Evolutionary conservation across 208 protist genomes (phyloP).

Genomic region (Trypanosoma caninum): DNA sequence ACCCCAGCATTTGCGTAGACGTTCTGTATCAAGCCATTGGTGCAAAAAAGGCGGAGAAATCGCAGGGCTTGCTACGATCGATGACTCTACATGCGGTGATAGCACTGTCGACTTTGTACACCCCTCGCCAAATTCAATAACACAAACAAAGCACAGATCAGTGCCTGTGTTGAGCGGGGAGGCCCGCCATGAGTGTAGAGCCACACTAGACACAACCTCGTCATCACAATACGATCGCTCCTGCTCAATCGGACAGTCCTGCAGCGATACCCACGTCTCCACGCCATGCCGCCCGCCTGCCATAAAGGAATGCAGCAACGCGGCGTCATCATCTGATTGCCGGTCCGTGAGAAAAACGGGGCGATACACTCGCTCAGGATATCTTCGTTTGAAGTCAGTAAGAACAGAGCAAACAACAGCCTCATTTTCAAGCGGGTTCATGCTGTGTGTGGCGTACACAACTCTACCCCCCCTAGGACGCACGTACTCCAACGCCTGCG

Average conservation of each 20-base stretch:
- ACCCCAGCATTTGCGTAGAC: slow-evolving; percentile 12
- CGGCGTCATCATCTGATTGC: slow-evolving; percentile 6
- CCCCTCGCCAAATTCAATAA: slow-evolving; percentile 40
- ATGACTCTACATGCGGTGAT: neutral
- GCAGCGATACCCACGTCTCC: slow-evolving; percentile 46
- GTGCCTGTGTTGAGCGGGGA: slow-evolving; percentile 22
- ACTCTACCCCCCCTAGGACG: slow-evolving; percentile 46
- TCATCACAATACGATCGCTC: slow-evolving; percentile 27
- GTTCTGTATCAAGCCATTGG: slow-evolving; percentile 12
- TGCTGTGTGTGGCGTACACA: slow-evolving; percentile 91
- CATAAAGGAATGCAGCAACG: slow-evolving; percentile 18
- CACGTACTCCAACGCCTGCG: slow-evolving; percentile 26
- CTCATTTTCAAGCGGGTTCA: slow-evolving; percentile 95
- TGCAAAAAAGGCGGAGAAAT: neutral
- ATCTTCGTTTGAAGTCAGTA: slow-evolving; percentile 19
- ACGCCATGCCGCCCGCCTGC: slow-evolving; percentile 32
- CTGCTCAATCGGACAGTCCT: slow-evolving; percentile 39
- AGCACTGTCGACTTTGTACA: neutral
- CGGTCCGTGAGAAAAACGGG: slow-evolving; percentile 15
- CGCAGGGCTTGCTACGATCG: too few species aligned
- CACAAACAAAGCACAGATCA: slow-evolving; percentile 50
- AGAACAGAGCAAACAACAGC: slow-evolving; percentile 86
- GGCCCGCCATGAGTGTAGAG: slow-evolving; percentile 41
- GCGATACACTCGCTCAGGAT: slow-evolving; percentile 12
- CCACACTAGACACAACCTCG: slow-evolving; percentile 34